Conservation (phyloP, 2,329 filamentous ascomycete species). For the Fonsecaea multimorphosa region DNA sequence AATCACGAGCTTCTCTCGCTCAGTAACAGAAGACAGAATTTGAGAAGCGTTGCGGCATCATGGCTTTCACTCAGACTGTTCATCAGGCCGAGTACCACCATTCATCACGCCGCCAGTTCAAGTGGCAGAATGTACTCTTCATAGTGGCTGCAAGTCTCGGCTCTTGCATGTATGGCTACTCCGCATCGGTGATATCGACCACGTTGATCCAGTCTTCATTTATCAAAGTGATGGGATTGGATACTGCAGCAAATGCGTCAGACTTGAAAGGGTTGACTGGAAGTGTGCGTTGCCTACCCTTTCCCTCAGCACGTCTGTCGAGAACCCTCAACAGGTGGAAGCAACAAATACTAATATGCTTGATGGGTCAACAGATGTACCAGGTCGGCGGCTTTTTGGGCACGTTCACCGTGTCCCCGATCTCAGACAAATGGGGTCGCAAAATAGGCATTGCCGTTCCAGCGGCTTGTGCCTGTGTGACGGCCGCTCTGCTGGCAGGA, state of each 20-base stretch:
- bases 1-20: neutral
- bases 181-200: slow-evolving; percentile 23
- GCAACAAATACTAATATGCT: neutral
- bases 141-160: slow-evolving; percentile 8
- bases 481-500: no score
- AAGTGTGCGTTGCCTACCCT: slow-evolving; percentile 15
- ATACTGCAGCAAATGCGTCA: neutral
- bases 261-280: slow-evolving; percentile 74
- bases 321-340: neutral
- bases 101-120: slow-evolving; percentile 1
- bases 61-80: neutral
- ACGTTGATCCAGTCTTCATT: slow-evolving; percentile 50
- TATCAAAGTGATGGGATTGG: slow-evolving; percentile 42
- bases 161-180: slow-evolving; percentile 23
- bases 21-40: neutral
- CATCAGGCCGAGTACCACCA: slow-evolving; percentile 8
- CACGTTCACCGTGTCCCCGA: no score
- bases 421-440: neutral
- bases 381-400: slow-evolving; percentile 20
- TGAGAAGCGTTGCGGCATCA: neutral
- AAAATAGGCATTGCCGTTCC: no score
- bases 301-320: slow-evolving; percentile 62
- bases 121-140: slow-evolving; percentile 8
- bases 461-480: slow-evolving; percentile 42
- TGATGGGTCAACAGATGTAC: slow-evolving; percentile 57